Base-by-base conservation (phyloP, 2,329 filamentous ascomycete species). In the Ophiognomonia clavigignenti-juglandacearum region DNA sequence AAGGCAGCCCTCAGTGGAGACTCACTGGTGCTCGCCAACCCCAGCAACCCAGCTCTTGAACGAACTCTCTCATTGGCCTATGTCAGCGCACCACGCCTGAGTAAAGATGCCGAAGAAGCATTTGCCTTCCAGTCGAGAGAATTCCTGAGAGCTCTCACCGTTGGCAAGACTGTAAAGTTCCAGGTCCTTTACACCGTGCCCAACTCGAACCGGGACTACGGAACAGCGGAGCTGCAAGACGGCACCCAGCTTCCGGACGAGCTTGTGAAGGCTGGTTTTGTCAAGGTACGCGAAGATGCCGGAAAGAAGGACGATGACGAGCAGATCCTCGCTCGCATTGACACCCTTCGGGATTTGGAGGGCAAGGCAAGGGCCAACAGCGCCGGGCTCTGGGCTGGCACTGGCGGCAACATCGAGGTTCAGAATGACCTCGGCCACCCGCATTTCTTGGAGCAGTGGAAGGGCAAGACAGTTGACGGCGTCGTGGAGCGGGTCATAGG, bases 1-100 rank as follows among this genome's bases (percentile, higher is more conserved):
- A 98, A 98, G 78, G 88, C 86, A 65, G 88, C 96, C 57, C 74
- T 95, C 61, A 96, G 91, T 61, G 93, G 93, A 61, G 93, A 97
- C 74, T 96, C 91, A 23, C 71, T 97, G 58, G 75, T 97, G 55
- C 74, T 97, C 61, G 82, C 85, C 59, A 89, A 87, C 68, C 77
- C 88, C 63, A 85, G 83, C 67, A 91, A 95, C 64, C 85, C 87
- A 29, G 77, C 81, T 55, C 81, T 85, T 66, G 93, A 97, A 72
- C 86, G 89, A 60, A 88, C 79, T 43, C 77, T 98, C 59, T 95
- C 90, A 61, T 76, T 98, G 55, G 93, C 93, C 59, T 97, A 90
- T 69, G 90, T 97, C 57, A 86, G 85, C 50, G 90, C 91, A 41
- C 93, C 93, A 4, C 84, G 91, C 62, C 66, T 96, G 65, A 85